phyloP scores from a whole-genome alignment of 2,329 filamentous ascomycete genomes.

The Colletotrichum shisoi region DNA sequence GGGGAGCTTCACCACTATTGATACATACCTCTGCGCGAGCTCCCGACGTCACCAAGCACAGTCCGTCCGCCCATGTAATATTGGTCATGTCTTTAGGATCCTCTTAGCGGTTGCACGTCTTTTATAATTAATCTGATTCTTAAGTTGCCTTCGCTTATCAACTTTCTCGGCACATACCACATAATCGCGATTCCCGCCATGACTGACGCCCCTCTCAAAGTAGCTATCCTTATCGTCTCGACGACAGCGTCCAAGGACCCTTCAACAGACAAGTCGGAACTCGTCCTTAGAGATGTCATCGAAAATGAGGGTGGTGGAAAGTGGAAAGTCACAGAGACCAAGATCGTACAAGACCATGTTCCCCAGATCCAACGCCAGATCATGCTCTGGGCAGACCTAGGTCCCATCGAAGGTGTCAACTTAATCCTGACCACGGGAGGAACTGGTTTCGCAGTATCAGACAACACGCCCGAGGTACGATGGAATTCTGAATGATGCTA shows the following conservation, averaged over 20 bases:
- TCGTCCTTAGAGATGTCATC: constrained; percentile 74
- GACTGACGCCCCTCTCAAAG: constrained; percentile 63
- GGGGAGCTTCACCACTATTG: constrained; percentile 16
- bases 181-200: constrained; percentile 42
- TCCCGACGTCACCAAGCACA: constrained; percentile 31
- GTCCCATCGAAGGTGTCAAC: constrained; percentile 65
- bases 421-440: constrained; percentile 89
- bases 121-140: background rate
- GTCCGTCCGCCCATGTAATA: background rate
- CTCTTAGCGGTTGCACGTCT: background rate
- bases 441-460: constrained; percentile 86
- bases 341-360: constrained; percentile 81
- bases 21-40: constrained; percentile 13
- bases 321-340: constrained; percentile 74
- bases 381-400: constrained; percentile 74
- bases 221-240: constrained; percentile 85
- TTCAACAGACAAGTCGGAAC: constrained; percentile 76
- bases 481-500: background rate
- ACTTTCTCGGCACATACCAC: background rate
- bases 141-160: too few relatives aligned
- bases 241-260: constrained; percentile 86
- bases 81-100: background rate
- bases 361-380: constrained; percentile 78
- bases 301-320: constrained; percentile 68
- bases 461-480: constrained; percentile 84